Evolutionary conservation across 768 basidiomycete species (phyloP).

Genomic region (Podaxis pistillaris): DNA sequence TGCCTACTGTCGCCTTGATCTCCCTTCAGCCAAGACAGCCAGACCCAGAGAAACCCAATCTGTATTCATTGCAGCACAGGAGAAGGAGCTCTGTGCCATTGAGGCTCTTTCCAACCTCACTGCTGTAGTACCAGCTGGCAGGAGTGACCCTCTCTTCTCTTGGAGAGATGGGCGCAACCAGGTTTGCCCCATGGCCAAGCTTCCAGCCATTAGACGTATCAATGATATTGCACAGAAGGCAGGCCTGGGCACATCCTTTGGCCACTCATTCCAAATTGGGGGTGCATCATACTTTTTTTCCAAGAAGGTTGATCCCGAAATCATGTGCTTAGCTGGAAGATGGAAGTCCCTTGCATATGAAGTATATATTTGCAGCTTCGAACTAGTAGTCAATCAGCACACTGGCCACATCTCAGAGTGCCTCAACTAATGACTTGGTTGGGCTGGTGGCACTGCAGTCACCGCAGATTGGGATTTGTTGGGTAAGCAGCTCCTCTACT

Average conservation of each 20-base stretch:
- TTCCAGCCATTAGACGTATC: conserved; percentile 24
- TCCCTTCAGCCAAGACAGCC: conserved; percentile 38
- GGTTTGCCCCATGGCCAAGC: conserved; percentile 28
- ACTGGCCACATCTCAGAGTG: too few relatives aligned
- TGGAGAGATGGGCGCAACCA: conserved; percentile 28
- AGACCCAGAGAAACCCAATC: conserved; percentile 29
- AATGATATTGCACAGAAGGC: conserved; percentile 25
- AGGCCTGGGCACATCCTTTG: conserved; percentile 33
- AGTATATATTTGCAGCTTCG: conserved; percentile 35
- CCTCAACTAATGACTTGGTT: too few relatives aligned
- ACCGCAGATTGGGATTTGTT: too few relatives aligned
- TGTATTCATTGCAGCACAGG: conserved; percentile 22
- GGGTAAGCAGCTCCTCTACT: too few relatives aligned
- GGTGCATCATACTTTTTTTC: conserved; percentile 35
- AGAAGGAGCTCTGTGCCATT: conserved; percentile 27
- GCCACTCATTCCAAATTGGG: conserved; percentile 43
- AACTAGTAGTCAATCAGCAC: conserved; percentile 14
- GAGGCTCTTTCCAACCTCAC: conserved; percentile 30
- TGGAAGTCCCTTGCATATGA: conserved; percentile 42
- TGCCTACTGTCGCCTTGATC: conserved; percentile 26
- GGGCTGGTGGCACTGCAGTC: too few relatives aligned
- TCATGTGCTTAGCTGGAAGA: conserved; percentile 30
- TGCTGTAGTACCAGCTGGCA: conserved; percentile 23
- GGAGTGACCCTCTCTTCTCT: conserved; percentile 33
- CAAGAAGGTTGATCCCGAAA: conserved; percentile 30